Evolutionary conservation across 805 yeast species (phyloP).

Genomic region (Suhomyces faveliae): DNA sequence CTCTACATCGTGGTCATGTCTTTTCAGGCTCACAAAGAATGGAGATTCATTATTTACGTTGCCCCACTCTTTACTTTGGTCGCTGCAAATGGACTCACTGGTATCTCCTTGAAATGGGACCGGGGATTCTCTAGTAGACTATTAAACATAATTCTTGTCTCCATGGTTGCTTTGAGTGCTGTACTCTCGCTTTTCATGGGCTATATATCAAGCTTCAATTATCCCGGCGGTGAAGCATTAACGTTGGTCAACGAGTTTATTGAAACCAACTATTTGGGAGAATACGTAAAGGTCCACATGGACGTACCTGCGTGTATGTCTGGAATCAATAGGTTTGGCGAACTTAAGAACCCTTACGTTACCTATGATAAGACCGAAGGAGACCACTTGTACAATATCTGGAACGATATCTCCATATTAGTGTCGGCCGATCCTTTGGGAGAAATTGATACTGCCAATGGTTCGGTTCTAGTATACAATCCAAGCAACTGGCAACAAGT

Average conservation of each 20-base stretch:
- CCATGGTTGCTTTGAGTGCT: conserved; percentile 29
- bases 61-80: conserved; percentile 65
- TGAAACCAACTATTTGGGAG: conserved; percentile 16
- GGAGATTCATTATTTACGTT: conserved; percentile 82
- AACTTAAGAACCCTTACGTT: conserved; percentile 41
- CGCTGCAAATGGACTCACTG: conserved; percentile 61
- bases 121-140: conserved; percentile 24
- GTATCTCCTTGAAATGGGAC: conserved; percentile 19
- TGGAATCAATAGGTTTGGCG: conserved; percentile 76
- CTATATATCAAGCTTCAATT: conserved; percentile 67
- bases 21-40: conserved; percentile 87
- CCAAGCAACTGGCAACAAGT: conserved; percentile 22
- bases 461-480: conserved; percentile 10
- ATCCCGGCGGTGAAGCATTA: conserved; percentile 87
- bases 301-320: conserved; percentile 85
- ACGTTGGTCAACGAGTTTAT: conserved; percentile 47
- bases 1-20: conserved; percentile 66
- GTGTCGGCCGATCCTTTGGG: conserved; percentile 26
- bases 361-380: conserved; percentile 81
- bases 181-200: conserved; percentile 51
- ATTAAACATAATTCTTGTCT: conserved; percentile 21
- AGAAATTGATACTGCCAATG: conserved; percentile 3
- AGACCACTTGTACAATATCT: conserved; percentile 26
- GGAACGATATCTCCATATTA: conserved; percentile 32
- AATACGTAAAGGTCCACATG: conserved; percentile 55